Base-by-base conservation (phyloP, 2,329 filamentous ascomycete genomes). In the Venturia oleaginea region DNA sequence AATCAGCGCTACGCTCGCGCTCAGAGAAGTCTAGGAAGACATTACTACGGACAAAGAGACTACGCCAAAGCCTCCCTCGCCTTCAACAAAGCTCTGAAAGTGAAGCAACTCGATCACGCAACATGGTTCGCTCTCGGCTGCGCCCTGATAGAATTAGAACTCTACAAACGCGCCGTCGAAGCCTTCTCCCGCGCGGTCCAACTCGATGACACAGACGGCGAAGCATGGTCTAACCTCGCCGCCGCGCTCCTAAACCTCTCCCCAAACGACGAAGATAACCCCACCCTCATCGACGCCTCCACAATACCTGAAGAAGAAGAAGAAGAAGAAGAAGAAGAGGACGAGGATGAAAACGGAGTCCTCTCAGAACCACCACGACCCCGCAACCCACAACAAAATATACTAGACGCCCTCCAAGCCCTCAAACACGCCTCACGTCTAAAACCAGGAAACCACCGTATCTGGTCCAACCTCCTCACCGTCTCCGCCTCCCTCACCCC, bases 401-500 rank as follows among this genome's bases (percentile, higher is more conserved):
- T 92, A 1, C 79, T 83, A 0, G 91, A 96, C 72, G 87, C 94
- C 0, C 83, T 99, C 0, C 80, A 84, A 6, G 93, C 94, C 0
- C 91, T 96, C 75, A 94, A 96, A 73, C 88, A 90, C 67, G 94
- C 92, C 11, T 91, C 92, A 0, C 83, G 84, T 4, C 84, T 96
- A 30, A 91, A 95, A 61, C 84, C 91, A 74, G 87, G 92, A 70
- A 93, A 93, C 77, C 90, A 89, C 83, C 87, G 91, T 69, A 97
- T 99, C 74, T 97, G 93, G 93, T 91, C 96, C 73, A 99, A 99
- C 71, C 88, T 97, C 19, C 84, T 99, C 65, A 94, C 92, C 0
- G 87, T 97, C 27, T 89, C 90, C 0, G 85, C 90, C 0, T 89
- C 91, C 1, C 83, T 94, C 34, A 82, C 81, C 0, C 92, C 93